phyloP scores from a whole-genome alignment of 208 protist species.

The Trypanosoma conorhini region DNA sequence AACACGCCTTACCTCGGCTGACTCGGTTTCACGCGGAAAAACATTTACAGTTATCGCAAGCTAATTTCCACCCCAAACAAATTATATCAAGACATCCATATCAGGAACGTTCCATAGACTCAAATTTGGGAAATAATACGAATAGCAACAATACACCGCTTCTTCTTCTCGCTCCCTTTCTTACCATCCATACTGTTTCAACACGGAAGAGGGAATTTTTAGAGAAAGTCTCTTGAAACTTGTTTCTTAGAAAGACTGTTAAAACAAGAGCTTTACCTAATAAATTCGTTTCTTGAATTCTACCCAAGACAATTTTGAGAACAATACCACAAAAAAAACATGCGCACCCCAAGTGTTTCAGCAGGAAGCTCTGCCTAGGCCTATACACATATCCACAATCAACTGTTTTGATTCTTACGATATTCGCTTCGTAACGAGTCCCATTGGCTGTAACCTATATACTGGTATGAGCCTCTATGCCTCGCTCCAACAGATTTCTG shows the following conservation, averaged over 20 bases:
- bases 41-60: too few species aligned
- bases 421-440: slow-evolving; percentile 83
- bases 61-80: too few species aligned
- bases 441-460: slow-evolving; percentile 88
- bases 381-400: slow-evolving; percentile 94
- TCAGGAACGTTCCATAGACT: slow-evolving; percentile 86
- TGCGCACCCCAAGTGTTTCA: slow-evolving; percentile 92
- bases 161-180: slow-evolving; percentile 34
- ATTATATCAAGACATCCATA: slow-evolving; percentile 67
- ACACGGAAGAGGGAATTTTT: slow-evolving; percentile 84
- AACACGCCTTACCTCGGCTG: slow-evolving; percentile 41
- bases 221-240: slow-evolving; percentile 84
- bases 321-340: slow-evolving; percentile 93
- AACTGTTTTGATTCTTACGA: slow-evolving; percentile 91
- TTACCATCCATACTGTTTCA: slow-evolving; percentile 72
- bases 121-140: slow-evolving; percentile 81
- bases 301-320: slow-evolving; percentile 90
- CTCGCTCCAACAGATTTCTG: slow-evolving; percentile 86
- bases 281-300: slow-evolving; percentile 54
- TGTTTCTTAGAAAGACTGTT: slow-evolving; percentile 92
- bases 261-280: slow-evolving; percentile 77
- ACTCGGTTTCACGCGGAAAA: slow-evolving; percentile 88
- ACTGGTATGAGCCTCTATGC: slow-evolving; percentile 85
- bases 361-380: slow-evolving; percentile 93
- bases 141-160: too few species aligned